Percentiles rank a stretch among this genome's conserved stretches.
Evolutionary conservation across 257 asterid species (phyloP).

Genomic region (Scutellaria baicalensis): DNA sequence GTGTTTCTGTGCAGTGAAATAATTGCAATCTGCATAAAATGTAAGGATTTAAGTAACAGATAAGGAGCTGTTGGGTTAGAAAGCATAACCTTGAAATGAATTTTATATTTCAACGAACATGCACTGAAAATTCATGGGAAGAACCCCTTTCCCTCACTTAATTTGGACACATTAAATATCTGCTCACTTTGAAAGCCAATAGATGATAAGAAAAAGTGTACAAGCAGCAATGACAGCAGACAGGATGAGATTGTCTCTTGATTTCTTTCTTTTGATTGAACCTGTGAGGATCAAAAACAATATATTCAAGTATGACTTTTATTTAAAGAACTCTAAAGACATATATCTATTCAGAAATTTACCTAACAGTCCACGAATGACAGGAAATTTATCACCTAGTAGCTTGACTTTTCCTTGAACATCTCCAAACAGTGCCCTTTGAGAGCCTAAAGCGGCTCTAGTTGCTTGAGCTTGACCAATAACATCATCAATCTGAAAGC

Average conservation of each 20-base stretch:
- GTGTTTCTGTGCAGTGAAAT: background rate
- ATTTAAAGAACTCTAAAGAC: background rate
- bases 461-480: slow-evolving; percentile 98
- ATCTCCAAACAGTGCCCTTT: slow-evolving; percentile 82
- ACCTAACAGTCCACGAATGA: slow-evolving; percentile 90
- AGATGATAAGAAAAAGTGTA: slow-evolving; percentile 85
- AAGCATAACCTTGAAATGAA: background rate
- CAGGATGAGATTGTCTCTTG: slow-evolving; percentile 91
- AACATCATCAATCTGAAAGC: slow-evolving; percentile 80
- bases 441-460: slow-evolving; percentile 75
- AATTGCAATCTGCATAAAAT: background rate
- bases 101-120: slow-evolving; percentile 22
- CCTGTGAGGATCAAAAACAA: slow-evolving; percentile 41
- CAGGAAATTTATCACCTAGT: slow-evolving; percentile 83
- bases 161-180: background rate
- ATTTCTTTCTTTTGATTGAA: slow-evolving; percentile 75
- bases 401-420: slow-evolving; percentile 91
- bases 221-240: slow-evolving; percentile 97
- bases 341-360: slow-evolving; percentile 11
- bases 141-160: slow-evolving; percentile 11
- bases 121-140: slow-evolving; percentile 23
- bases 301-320: background rate
- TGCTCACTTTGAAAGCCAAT: slow-evolving; percentile 90
- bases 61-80: background rate
- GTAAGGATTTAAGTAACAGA: background rate